Percentiles rank a stretch among this genome's conserved stretches.
Evolutionary conservation across 768 basidiomycete genomes (phyloP).

Genomic region (Tremella fuciformis): DNA sequence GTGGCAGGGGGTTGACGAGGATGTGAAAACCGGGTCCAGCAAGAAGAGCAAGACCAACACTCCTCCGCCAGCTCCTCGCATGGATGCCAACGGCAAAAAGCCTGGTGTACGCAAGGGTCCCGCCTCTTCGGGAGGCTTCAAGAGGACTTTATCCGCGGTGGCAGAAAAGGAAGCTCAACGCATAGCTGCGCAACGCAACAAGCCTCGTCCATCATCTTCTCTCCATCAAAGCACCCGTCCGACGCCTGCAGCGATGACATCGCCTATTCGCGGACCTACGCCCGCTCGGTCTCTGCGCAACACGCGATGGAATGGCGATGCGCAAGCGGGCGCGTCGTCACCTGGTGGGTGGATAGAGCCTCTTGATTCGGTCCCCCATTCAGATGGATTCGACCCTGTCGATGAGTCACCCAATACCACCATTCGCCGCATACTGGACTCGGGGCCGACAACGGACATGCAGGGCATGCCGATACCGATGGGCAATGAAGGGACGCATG

Average conservation of each 20-base stretch:
- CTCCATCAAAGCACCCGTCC: constrained; percentile 23
- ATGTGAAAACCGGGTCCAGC: constrained; percentile 10
- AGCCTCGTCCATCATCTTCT: constrained; percentile 20
- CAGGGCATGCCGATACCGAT: constrained; percentile 37
- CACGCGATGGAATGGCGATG: constrained; percentile 1
- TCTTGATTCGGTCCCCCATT: constrained; percentile 6
- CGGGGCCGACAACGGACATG: constrained; percentile 12
- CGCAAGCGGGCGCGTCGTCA: constrained; percentile 11
- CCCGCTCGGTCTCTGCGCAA: constrained; percentile 14
- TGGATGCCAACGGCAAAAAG: constrained; percentile 6
- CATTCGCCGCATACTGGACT: constrained; percentile 15
- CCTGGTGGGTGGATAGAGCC: constrained; percentile 24
- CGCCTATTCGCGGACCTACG: constrained; percentile 21
- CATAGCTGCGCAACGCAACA: constrained; percentile 22
- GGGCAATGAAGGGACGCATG: constrained; percentile 30
- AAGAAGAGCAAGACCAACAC: constrained; percentile 14
- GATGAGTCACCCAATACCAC: constrained; percentile 13
- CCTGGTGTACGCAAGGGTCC: neutral
- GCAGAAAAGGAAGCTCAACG: constrained; percentile 44
- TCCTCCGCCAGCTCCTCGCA: constrained; percentile 13
- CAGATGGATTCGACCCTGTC: constrained; percentile 28
- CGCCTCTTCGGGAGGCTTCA: constrained; percentile 28
- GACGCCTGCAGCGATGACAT: constrained; percentile 15
- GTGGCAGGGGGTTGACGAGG: constrained; percentile 45
- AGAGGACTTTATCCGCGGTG: constrained; percentile 41